These are phyloP conservation scores for Colletotrichum sp. DNA, from an alignment of 2,329 filamentous ascomycete species.

Conservation along the genomic window DNA sequence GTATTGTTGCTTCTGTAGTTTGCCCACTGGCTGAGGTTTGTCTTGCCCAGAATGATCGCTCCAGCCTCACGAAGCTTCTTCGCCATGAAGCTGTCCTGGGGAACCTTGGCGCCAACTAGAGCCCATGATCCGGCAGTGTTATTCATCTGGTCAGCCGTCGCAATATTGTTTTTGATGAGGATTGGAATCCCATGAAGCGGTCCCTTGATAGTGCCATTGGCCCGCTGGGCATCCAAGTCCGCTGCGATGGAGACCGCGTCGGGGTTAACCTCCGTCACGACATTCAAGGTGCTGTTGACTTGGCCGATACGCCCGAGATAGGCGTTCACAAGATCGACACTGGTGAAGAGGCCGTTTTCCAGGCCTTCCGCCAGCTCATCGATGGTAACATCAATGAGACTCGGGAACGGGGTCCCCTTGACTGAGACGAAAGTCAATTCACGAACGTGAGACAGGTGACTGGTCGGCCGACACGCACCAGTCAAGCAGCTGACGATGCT, in stretches of 20 bases:
- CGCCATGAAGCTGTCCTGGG: conserved; percentile 61
- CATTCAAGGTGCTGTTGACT: conserved; percentile 29
- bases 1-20: conserved; percentile 62
- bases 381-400: conserved; percentile 36
- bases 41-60: conserved; percentile 67
- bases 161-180: conserved; percentile 70
- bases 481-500: not conserved
- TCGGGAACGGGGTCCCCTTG: conserved; percentile 28
- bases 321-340: conserved; percentile 38
- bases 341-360: conserved; percentile 36
- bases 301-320: conserved; percentile 30
- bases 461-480: not conserved
- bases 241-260: conserved; percentile 37
- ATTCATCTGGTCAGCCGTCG: conserved; percentile 64
- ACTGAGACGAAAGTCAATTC: not conserved
- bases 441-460: not conserved
- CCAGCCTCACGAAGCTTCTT: conserved; percentile 63
- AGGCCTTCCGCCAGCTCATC: conserved; percentile 37
- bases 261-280: conserved; percentile 39
- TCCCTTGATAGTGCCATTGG: conserved; percentile 28
- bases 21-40: conserved; percentile 68
- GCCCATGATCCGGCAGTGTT: conserved; percentile 65
- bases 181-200: conserved; percentile 69
- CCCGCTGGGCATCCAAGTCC: conserved; percentile 34
- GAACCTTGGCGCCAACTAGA: conserved; percentile 59